phyloP scores from a whole-genome alignment of 1,139 yeast species.

The Meyerozyma guilliermondii region DNA sequence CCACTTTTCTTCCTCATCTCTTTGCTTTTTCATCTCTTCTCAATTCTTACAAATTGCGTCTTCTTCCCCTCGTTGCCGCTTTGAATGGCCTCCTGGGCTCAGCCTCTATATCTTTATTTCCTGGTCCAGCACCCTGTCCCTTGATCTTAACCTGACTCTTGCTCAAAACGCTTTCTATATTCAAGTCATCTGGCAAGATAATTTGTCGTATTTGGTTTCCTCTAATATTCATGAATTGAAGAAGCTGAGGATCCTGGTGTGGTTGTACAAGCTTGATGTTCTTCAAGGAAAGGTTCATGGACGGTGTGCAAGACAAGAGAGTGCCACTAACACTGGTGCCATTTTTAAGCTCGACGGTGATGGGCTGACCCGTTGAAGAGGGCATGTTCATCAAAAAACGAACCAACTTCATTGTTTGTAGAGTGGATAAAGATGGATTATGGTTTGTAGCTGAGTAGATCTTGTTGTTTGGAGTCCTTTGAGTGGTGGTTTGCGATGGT shows the following conservation, averaged over 20 bases:
- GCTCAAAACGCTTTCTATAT: conserved; percentile 68
- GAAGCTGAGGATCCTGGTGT: conserved; percentile 64
- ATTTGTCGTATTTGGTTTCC: conserved; percentile 89
- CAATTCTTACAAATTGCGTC: neutral
- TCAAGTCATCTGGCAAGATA: conserved; percentile 81
- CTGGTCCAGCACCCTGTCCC: conserved; percentile 41
- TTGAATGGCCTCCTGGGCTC: conserved; percentile 11
- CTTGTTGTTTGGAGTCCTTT: too few species aligned
- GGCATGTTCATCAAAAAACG: conserved; percentile 80
- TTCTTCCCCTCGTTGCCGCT: conserved; percentile 10
- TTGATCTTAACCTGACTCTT: conserved; percentile 33
- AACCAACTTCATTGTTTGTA: conserved; percentile 35
- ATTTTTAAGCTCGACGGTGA: conserved; percentile 88
- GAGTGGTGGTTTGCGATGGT: too few species aligned
- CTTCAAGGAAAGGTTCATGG: conserved; percentile 85
- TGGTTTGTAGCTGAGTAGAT: too few species aligned
- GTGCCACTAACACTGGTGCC: conserved; percentile 52
- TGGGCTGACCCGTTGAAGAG: conserved; percentile 66
- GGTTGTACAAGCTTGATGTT: conserved; percentile 74
- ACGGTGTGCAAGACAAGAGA: conserved; percentile 77
- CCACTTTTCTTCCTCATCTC: neutral
- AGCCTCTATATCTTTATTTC: conserved; percentile 14
- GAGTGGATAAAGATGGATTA: too few species aligned
- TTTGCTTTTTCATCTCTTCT: neutral
- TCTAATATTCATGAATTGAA: conserved; percentile 80